Evolutionary conservation across 805 yeast species (phyloP).

Genomic region (Suhomyces vadensis): DNA sequence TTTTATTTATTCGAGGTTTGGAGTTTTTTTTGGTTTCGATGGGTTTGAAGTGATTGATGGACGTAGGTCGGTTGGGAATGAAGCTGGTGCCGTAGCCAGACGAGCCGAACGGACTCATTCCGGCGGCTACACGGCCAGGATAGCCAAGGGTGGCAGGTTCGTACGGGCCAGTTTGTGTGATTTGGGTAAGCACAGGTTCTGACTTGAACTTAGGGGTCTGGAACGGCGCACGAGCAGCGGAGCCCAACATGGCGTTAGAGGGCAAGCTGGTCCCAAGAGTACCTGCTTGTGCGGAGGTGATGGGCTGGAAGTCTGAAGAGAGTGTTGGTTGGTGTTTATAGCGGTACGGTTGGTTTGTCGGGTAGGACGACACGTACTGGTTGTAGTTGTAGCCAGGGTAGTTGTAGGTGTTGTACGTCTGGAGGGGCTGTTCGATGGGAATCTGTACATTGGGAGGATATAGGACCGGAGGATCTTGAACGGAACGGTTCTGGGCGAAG

Average conservation of each 20-base stretch:
- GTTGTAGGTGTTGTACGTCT: conserved; percentile 1
- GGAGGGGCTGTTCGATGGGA: conserved; percentile 9
- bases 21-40: conserved; percentile 37
- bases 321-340: neutral
- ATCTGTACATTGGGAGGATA: conserved; percentile 6
- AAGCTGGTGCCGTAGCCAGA: neutral
- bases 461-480: conserved; percentile 1
- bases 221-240: neutral
- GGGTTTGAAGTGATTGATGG: conserved; percentile 30
- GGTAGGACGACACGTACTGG: conserved; percentile 2
- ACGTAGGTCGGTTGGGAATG: neutral
- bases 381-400: conserved; percentile 1
- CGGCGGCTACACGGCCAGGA: neutral
- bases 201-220: conserved; percentile 6
- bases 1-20: conserved; percentile 39
- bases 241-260: neutral
- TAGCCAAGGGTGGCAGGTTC: neutral
- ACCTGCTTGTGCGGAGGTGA: neutral
- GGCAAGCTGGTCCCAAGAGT: too few relatives aligned
- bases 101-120: neutral
- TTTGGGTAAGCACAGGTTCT: conserved; percentile 11
- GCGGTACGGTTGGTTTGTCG: neutral
- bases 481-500: neutral
- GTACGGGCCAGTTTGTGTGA: neutral
- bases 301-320: neutral